Base-by-base conservation (phyloP, 441 rosid genomes). In the Gossypium schwendimanii region DNA sequence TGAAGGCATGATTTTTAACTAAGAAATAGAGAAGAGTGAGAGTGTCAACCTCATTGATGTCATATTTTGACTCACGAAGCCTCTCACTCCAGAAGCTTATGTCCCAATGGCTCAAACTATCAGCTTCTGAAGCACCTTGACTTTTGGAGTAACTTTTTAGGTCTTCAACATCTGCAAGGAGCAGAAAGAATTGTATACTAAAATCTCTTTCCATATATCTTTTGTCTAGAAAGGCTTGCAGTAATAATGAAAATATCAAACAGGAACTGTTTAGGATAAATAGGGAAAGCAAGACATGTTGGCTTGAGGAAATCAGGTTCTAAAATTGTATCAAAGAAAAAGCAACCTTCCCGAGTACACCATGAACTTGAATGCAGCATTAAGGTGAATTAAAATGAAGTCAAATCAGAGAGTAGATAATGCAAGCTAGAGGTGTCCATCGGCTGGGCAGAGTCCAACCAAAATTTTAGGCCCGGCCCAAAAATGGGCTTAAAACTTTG, bases 51-150 rank as follows among this genome's bases (percentile, higher is more conserved):
- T 93, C 94, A 73, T 89, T 93, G 76, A 91, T 91, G 77, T 87
- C 88, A 67, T 86, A 93, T 87, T 87, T 93, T 53, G 93, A 85
- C 73, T 93, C 98, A 52, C 97, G 97, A 74, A 91, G 94, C 84
- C 98, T 91, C 87, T 93, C 98, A 72, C 94, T 88, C 98, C 97
- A 93, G 84, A 88, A 93, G 74, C 31, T 80, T 17, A 81, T 81
- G 84, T 93, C 97, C 98, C 98, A 93, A 60, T 93, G 91, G 60
- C 39, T 87, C 84, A 93, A 81, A 57, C 83, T 87, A 74, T 79
- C 81, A 78, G 91, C 86, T 88, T 89, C 97, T 53, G 9, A 55
- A 50, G 94, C 92, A 68, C 91, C 88, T 80, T 89, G 91, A 76
- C 44, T 79, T 84, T 87, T 89, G 76, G 97, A 80, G 58, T 87